Evolutionary conservation across 768 basidiomycete genomes (phyloP), one percentile per base, ranked within the genome.

Genomic region (Gymnopilus dilepis): DNA sequence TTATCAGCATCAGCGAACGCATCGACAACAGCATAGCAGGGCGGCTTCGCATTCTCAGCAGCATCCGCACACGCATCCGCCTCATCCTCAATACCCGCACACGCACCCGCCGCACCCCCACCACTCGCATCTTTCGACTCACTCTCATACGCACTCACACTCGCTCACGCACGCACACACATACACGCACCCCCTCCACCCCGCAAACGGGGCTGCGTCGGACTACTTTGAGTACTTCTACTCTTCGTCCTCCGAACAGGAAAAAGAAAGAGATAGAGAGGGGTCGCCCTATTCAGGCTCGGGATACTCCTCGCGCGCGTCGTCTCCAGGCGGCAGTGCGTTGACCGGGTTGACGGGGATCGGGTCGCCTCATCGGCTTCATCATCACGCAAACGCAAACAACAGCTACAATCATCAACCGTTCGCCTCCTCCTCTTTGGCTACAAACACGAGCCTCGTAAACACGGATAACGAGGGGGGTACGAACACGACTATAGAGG

Each of bases 391-490:
- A 21, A 9, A 11, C 43, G 9, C 17, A n/a, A 6, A 2, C 40
- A 21, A 3, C 17, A n/a, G 15, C 40, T 2, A 6, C 40, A 17
- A 6, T n/a, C 2, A 41, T 52, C 50, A 26, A 30, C 19, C 53
- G 52, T 26, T 9, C 51, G 41, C 51, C 45, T 38, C 31, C 33
- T 34, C 53, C 52, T 58, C 57, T 40, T 51, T 48, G 45, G 42
- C 24, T 42, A 31, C 9, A 60, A 42, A 34, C 60, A 37, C 56
- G 59, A 53, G 30, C 43, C 28, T n/a, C 38, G 48, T 52, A 37
- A 52, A 61, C 31, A 59, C 58, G n/a, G n/a, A n/a, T n/a, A n/a
- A n/a, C n/a, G n/a, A n/a, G n/a, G n/a, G n/a, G n/a, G n/a, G n/a
- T n/a, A n/a, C n/a, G n/a, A n/a, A n/a, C n/a, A n/a, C n/a, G n/a